A percentile compares a stretch with the other conserved stretches of the same genome.
Evolutionary conservation across 2,329 filamentous ascomycete species (phyloP).

Genomic region (Akanthomyces muscarius): DNA sequence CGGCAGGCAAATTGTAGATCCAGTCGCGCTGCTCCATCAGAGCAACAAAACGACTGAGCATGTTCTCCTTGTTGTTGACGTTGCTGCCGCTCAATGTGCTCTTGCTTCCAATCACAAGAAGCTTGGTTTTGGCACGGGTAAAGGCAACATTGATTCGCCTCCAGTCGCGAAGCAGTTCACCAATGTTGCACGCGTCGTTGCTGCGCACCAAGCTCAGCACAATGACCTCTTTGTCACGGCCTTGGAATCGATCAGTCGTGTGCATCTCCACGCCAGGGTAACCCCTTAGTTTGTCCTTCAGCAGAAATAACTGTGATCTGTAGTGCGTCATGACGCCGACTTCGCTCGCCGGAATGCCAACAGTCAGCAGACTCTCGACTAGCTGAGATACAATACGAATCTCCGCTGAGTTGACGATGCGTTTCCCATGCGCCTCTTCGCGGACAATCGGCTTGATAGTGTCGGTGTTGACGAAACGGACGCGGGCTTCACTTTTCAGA

Average conservation of each 20-base stretch:
- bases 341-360: slow-evolving; percentile 68
- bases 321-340: slow-evolving; percentile 98
- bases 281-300: slow-evolving; percentile 67
- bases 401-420: slow-evolving; percentile 86
- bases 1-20: slow-evolving; percentile 67
- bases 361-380: slow-evolving; percentile 70
- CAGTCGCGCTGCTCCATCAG: slow-evolving; percentile 77
- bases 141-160: slow-evolving; percentile 92
- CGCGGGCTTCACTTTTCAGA: slow-evolving; percentile 65
- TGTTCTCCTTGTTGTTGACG: slow-evolving; percentile 61
- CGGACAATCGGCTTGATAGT: slow-evolving; percentile 57
- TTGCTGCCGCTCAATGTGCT: slow-evolving; percentile 64
- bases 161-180: slow-evolving; percentile 88
- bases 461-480: slow-evolving; percentile 89
- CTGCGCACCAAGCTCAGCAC: slow-evolving; percentile 83
- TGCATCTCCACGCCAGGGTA: slow-evolving; percentile 78
- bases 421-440: slow-evolving; percentile 75
- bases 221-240: slow-evolving; percentile 89
- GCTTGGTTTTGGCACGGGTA: slow-evolving; percentile 85
- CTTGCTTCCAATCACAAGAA: slow-evolving; percentile 81
- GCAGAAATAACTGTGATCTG: slow-evolving; percentile 79
- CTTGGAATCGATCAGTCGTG: slow-evolving; percentile 95
- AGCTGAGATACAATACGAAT: slow-evolving; percentile 73
- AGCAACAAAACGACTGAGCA: slow-evolving; percentile 70
- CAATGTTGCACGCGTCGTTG: slow-evolving; percentile 79